These are phyloP conservation scores for Brassica rapa DNA, from an alignment of 345 rosid species.

Conservation along the genomic window DNA sequence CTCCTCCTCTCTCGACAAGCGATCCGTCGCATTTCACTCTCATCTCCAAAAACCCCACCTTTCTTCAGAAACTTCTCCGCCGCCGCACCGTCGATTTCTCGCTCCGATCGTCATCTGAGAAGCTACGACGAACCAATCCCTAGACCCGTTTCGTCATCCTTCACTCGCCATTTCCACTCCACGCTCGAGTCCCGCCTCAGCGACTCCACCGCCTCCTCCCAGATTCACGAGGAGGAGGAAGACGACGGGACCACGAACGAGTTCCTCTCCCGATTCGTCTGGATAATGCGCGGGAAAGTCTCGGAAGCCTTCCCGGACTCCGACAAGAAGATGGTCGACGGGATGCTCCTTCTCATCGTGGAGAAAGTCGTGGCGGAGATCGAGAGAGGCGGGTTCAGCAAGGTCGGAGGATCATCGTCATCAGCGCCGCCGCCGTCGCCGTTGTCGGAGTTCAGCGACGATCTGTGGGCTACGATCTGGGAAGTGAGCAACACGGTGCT, in stretches of 20 bases:
- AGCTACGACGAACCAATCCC: slow-evolving; percentile 23
- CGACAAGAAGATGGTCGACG: slow-evolving; percentile 61
- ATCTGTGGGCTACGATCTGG: slow-evolving; percentile 78
- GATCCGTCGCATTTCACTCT: slow-evolving; percentile 39
- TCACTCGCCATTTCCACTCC: slow-evolving; percentile 46
- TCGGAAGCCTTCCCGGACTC: slow-evolving; percentile 57
- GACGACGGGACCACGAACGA: slow-evolving; percentile 66
- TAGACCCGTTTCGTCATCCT: slow-evolving; percentile 24
- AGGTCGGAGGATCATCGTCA: slow-evolving; percentile 32
- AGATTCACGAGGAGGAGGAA: slow-evolving; percentile 30
- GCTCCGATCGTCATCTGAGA: slow-evolving; percentile 12
- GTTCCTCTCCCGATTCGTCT: slow-evolving; percentile 78
- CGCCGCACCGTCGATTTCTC: slow-evolving; percentile 29
- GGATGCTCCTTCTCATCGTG: slow-evolving; percentile 78
- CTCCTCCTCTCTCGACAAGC: slow-evolving; percentile 44
- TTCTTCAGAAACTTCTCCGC: slow-evolving; percentile 36
- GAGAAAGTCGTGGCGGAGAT: slow-evolving; percentile 71
- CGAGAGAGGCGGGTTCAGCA: slow-evolving; percentile 59
- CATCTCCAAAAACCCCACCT: slow-evolving; percentile 28
- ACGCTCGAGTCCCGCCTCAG: slow-evolving; percentile 42
- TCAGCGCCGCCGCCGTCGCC: slow-evolving; percentile 31
- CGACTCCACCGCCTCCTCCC: slow-evolving; percentile 29
- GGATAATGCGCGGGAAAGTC: slow-evolving; percentile 79
- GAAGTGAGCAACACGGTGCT: slow-evolving; percentile 79
- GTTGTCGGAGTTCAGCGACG: slow-evolving; percentile 59